phyloP scores from a whole-genome alignment of 140 eudicot species.

The Oenanthe javanica region DNA sequence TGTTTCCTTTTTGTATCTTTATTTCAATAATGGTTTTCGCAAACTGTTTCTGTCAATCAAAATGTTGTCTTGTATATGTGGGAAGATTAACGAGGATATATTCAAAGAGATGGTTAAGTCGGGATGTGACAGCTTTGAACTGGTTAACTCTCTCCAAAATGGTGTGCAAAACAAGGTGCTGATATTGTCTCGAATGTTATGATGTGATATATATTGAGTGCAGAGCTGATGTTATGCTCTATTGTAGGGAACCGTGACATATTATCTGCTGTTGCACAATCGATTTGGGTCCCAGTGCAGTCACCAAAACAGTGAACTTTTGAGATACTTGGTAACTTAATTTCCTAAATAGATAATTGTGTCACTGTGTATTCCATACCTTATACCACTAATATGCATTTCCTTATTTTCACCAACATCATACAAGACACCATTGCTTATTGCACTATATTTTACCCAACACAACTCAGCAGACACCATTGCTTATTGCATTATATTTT shows the following conservation, averaged over 20 bases:
- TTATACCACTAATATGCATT: neutral
- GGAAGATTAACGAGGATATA: conserved; percentile 42
- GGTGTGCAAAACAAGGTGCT: conserved; percentile 52
- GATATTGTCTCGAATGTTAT: conserved; percentile 21
- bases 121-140: conserved; percentile 47
- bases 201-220: neutral
- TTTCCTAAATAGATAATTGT: neutral
- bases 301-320: conserved; percentile 22
- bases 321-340: conserved; percentile 31
- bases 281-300: conserved; percentile 29
- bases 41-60: neutral
- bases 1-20: neutral
- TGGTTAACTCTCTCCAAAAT: conserved; percentile 45
- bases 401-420: neutral
- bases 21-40: neutral
- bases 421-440: neutral
- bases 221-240: conserved; percentile 8
- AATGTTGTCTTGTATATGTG: conserved; percentile 14
- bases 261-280: conserved; percentile 45
- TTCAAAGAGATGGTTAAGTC: conserved; percentile 35
- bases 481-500: neutral
- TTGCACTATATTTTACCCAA: neutral
- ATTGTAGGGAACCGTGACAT: conserved; percentile 62
- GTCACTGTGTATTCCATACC: neutral
- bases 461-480: neutral